These are phyloP conservation scores for Pseudogymnoascus sp. DNA, from an alignment of 2,329 filamentous ascomycete genomes.

Conservation along the genomic window DNA sequence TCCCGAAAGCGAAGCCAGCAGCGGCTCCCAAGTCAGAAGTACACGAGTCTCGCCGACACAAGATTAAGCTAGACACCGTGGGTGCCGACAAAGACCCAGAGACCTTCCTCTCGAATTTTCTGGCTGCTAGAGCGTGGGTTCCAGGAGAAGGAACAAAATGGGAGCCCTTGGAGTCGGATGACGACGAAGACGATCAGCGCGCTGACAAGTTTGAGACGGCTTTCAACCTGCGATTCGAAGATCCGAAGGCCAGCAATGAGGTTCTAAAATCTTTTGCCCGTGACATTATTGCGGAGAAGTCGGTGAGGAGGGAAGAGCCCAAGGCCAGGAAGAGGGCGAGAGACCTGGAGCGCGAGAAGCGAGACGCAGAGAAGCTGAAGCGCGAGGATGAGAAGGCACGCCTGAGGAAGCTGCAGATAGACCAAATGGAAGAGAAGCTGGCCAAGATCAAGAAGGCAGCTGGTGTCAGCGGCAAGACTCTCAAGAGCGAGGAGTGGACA, in stretches of 20 bases:
- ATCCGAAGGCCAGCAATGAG: conserved; percentile 82
- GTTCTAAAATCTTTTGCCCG: conserved; percentile 81
- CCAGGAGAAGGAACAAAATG: conserved; percentile 59
- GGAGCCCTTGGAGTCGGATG: conserved; percentile 85
- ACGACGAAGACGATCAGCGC: conserved; percentile 60
- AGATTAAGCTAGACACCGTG: conserved; percentile 57
- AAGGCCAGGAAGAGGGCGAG: conserved; percentile 70
- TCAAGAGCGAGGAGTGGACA: conserved; percentile 74
- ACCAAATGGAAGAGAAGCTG: conserved; percentile 82
- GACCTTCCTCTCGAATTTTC: conserved; percentile 87
- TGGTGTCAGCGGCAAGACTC: conserved; percentile 60
- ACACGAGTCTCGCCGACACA: conserved; percentile 48
- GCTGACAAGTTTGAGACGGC: conserved; percentile 87
- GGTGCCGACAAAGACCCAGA: conserved; percentile 85
- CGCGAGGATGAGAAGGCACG: conserved; percentile 75
- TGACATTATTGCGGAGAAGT: conserved; percentile 73
- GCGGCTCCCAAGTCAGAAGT: conserved; percentile 35
- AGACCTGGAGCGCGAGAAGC: conserved; percentile 68
- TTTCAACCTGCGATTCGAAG: conserved; percentile 94
- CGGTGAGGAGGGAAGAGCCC: conserved; percentile 76
- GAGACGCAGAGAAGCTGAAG: conserved; percentile 70
- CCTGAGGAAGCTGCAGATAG: conserved; percentile 78
- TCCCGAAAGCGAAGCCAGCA: conserved; percentile 53
- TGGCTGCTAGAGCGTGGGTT: conserved; percentile 87
- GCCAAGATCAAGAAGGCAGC: conserved; percentile 84